These are phyloP conservation scores for Nothomitra cinnamomea DNA, from an alignment of 2,329 filamentous ascomycete species.

Conservation along the genomic window DNA sequence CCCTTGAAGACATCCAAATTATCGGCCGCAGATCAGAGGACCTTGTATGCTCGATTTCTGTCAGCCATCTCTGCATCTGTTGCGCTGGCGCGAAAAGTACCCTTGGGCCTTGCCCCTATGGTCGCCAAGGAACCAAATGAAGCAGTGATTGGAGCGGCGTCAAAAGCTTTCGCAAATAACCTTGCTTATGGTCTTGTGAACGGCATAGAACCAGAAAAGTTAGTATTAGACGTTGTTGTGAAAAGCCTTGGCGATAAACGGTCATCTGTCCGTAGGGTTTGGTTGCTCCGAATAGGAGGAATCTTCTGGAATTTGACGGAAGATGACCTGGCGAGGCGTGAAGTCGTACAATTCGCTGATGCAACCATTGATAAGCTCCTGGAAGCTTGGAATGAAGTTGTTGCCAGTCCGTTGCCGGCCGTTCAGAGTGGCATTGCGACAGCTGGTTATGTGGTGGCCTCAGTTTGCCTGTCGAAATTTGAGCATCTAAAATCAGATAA, in stretches of 20 bases:
- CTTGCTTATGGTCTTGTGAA: slow-evolving; percentile 44
- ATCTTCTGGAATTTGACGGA: slow-evolving; percentile 42
- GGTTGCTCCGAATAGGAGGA: slow-evolving; percentile 60
- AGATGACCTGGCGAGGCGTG: slow-evolving; percentile 30
- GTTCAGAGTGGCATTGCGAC: slow-evolving; percentile 71
- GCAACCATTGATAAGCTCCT: slow-evolving; percentile 34
- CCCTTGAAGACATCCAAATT: slow-evolving; percentile 76
- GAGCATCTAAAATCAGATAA: slow-evolving; percentile 37
- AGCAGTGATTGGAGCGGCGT: slow-evolving; percentile 57
- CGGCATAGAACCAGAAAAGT: slow-evolving; percentile 43
- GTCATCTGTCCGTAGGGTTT: slow-evolving; percentile 55
- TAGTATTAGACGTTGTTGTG: slow-evolving; percentile 49
- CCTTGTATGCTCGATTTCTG: slow-evolving; percentile 69
- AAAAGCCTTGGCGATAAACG: slow-evolving; percentile 85
- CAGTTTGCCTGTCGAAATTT: slow-evolving; percentile 40
- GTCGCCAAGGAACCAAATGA: slow-evolving; percentile 83
- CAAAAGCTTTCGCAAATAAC: slow-evolving; percentile 51
- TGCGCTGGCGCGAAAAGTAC: slow-evolving; percentile 47
- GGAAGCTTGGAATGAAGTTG: slow-evolving; percentile 60
- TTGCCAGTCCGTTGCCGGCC: slow-evolving; percentile 59
- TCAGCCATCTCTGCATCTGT: slow-evolving; percentile 42
- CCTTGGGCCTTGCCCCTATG: slow-evolving; percentile 46
- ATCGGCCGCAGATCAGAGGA: slow-evolving; percentile 67
- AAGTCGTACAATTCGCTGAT: slow-evolving; percentile 29
- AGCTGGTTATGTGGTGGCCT: slow-evolving; percentile 56